A percentile compares a stretch with the other conserved stretches of the same genome.
These are phyloP conservation scores for Coemansia sp. DNA, from an alignment of 192 early-diverging fungal genomes.

Conservation along the genomic window DNA sequence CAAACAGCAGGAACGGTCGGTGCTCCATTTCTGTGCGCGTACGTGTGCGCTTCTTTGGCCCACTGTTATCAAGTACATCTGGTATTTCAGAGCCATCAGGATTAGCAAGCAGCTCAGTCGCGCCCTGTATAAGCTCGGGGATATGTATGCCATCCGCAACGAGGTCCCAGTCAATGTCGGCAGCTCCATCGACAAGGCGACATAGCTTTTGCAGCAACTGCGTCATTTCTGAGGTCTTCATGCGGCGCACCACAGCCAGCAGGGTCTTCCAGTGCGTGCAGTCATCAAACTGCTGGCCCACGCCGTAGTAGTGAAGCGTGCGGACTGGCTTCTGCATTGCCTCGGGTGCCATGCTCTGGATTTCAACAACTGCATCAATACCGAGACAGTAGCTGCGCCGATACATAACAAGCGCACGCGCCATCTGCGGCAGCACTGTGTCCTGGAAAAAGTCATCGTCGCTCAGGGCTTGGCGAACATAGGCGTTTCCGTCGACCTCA, in stretches of 20 bases:
- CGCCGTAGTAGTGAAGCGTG: conserved; percentile 65
- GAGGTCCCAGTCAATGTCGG: conserved; percentile 21
- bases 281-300: conserved; percentile 48
- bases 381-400: conserved; percentile 63
- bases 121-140: conserved; percentile 13
- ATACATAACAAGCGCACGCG: conserved; percentile 56
- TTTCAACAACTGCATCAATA: conserved; percentile 57
- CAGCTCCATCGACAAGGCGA: neutral
- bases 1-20: conserved; percentile 46
- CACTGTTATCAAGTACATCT: neutral
- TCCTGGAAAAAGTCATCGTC: conserved; percentile 63
- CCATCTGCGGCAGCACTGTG: conserved; percentile 53
- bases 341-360: conserved; percentile 57
- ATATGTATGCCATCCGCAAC: conserved; percentile 18
- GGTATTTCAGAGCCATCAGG: conserved; percentile 1
- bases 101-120: conserved; percentile 13
- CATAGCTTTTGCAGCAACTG: conserved; percentile 22
- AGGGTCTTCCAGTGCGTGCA: conserved; percentile 52
- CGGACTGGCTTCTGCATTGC: conserved; percentile 59
- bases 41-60: conserved; percentile 27
- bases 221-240: conserved; percentile 43
- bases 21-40: conserved; percentile 50
- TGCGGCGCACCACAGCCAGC: conserved; percentile 36
- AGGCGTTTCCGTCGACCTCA: conserved; percentile 1
- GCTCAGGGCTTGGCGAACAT: conserved; percentile 49